A percentile compares a stretch with the other conserved stretches of the same genome.
phyloP scores from a whole-genome alignment of 2,329 filamentous ascomycete genomes.

The Elsinoe australis region DNA sequence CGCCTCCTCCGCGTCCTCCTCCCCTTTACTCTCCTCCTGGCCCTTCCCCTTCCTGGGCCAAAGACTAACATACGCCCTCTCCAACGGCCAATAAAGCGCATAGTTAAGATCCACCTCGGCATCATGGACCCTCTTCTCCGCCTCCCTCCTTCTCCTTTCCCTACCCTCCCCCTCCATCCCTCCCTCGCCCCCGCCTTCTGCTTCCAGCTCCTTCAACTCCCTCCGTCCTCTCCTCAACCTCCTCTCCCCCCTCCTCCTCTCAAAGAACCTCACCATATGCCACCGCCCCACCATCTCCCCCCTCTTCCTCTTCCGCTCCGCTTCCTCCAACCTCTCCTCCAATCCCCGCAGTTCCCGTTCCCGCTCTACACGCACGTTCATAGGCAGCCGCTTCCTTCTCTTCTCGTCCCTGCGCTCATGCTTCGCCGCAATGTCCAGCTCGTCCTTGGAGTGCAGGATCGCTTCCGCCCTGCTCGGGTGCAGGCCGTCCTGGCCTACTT shows the following conservation, averaged over 20 bases:
- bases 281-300: slow-evolving; percentile 68
- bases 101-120: slow-evolving; percentile 71
- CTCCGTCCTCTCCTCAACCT: slow-evolving; percentile 58
- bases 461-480: slow-evolving; percentile 8
- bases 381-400: background rate
- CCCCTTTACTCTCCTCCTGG: slow-evolving; percentile 24
- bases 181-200: slow-evolving; percentile 44
- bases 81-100: slow-evolving; percentile 61
- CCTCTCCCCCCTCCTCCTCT: slow-evolving; percentile 66
- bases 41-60: slow-evolving; percentile 33
- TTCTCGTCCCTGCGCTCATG: slow-evolving; percentile 8
- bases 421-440: slow-evolving; percentile 17
- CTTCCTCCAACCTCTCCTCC: slow-evolving; percentile 45
- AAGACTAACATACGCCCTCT: slow-evolving; percentile 60
- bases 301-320: slow-evolving; percentile 53
- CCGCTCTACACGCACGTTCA: background rate
- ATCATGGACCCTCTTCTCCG: slow-evolving; percentile 33
- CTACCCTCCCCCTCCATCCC: slow-evolving; percentile 30
- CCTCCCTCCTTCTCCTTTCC: slow-evolving; percentile 43
- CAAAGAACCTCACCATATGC: slow-evolving; percentile 79
- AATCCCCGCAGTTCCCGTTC: slow-evolving; percentile 14
- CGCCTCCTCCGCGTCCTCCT: background rate
- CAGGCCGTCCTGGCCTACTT: background rate
- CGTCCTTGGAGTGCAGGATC: slow-evolving; percentile 8
- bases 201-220: slow-evolving; percentile 47